Conservation (phyloP, 495 filamentous ascomycete species). For the Penicillium salamii region DNA sequence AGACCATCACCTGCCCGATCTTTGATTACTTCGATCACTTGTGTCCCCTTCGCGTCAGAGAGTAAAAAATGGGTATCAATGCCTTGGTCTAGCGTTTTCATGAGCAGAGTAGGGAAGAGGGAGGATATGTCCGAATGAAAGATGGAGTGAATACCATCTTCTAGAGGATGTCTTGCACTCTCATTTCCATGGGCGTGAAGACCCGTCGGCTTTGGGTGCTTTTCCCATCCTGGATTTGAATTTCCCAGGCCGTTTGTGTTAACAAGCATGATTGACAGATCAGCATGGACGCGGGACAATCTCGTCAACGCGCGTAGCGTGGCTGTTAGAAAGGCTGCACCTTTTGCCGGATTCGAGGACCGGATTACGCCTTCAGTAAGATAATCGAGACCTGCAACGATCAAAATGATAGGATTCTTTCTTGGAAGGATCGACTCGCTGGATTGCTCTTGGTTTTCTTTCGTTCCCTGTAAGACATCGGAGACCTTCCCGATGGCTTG, state of each 20-base stretch:
- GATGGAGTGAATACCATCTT: constrained; percentile 33
- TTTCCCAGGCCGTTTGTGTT: constrained; percentile 38
- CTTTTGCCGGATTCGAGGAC: constrained; percentile 38
- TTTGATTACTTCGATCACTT: constrained; percentile 43
- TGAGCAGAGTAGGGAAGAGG: constrained; percentile 36
- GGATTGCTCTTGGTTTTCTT: constrained; percentile 8
- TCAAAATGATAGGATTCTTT: constrained; percentile 18
- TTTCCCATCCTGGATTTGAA: constrained; percentile 3
- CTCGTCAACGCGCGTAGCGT: constrained; percentile 33
- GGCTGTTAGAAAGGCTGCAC: constrained; percentile 35
- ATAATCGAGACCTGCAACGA: constrained; percentile 40
- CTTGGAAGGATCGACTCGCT: not conserved
- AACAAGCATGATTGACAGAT: constrained; percentile 37
- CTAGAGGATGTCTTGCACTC: constrained; percentile 3
- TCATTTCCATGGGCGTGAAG: not conserved
- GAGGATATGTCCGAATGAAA: constrained; percentile 22
- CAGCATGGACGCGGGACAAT: constrained; percentile 26
- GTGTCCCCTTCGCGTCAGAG: constrained; percentile 21
- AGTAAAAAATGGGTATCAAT: constrained; percentile 42
- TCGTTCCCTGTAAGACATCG: constrained; percentile 20
- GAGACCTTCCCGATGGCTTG: constrained; percentile 37
- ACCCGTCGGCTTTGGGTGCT: not conserved
- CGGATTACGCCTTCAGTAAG: constrained; percentile 39
- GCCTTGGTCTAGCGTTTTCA: constrained; percentile 41
- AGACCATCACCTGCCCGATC: constrained; percentile 34